Evolutionary conservation across 2,329 filamentous ascomycete species (phyloP), one percentile per base, ranked within the genome.

Genomic region (Phyllosticta capitalensis): DNA sequence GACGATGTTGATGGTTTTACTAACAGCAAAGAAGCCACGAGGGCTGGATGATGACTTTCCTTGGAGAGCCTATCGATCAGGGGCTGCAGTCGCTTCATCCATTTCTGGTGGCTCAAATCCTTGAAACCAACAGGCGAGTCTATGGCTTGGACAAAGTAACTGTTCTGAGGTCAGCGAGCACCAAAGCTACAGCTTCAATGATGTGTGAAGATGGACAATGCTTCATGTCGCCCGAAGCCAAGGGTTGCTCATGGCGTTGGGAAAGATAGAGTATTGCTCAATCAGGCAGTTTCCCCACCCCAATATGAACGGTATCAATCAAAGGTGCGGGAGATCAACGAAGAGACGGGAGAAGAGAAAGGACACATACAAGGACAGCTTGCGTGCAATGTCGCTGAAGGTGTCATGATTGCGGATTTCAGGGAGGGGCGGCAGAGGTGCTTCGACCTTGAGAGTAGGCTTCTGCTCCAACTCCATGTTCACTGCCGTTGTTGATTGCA

Each of bases 21-120:
- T 71, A 75, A 90, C 86, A 92, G 75, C 30, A 92, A 75, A 55
- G 88, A 87, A 67, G 87, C 88, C 52, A 91, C 85, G 58, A 89
- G 82, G 61, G 82, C 83, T 5, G 82, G 84, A 68, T 91, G 88
- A 60, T 83, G 83, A 66, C 86, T 85, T 20, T 79, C 79, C 21
- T 78, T 70, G 57, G 79, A 80, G 28, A 92, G 77, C 68, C 90
- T 82, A 49, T 83, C 80, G 54, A 89, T 84, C 58, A 92, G 74
- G 76, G 81, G 67, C 82, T 77, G 65, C 76, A 83, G 63, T 77
- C 79, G 62, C 7, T 67, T 68, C 1, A 85, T 85, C 24, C 84
- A 83, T 5, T 83, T 78, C 1, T 83, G 87, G 5, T 84, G 87
- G 54, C 86, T 79, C 9, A 90, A 77, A 71, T 90, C 87, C 67